Evolutionary conservation across 139 green algal species (phyloP).

Genomic region (Picochlorum sp.): DNA sequence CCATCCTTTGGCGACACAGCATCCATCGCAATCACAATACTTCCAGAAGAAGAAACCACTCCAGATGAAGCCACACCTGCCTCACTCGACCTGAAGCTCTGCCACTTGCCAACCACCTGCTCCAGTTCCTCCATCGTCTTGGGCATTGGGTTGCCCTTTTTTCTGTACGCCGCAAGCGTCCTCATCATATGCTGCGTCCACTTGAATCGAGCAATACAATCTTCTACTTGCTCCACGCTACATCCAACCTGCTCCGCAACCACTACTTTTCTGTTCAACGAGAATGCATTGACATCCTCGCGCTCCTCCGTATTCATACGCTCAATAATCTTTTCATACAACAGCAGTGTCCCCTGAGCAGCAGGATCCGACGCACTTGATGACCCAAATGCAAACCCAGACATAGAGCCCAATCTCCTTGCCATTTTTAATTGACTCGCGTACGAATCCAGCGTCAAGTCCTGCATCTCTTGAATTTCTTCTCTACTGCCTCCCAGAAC

Average conservation of each 20-base stretch:
- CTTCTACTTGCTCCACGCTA: conserved; percentile 10
- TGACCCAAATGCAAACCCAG: conserved; percentile 22
- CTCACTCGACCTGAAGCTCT: conserved; percentile 5
- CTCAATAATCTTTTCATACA: conserved; percentile 28
- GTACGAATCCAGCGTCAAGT: conserved; percentile 12
- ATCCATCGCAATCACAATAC: conserved; percentile 4
- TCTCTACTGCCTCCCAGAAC: conserved; percentile 5
- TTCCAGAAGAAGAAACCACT: not conserved
- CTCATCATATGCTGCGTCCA: conserved; percentile 26
- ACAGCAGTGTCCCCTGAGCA: conserved; percentile 15
- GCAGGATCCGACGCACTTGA: not conserved
- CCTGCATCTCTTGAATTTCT: conserved; percentile 13
- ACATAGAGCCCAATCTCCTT: conserved; percentile 17
- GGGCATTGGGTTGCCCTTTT: conserved; percentile 13
- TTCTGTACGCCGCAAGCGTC: conserved; percentile 5
- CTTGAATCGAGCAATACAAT: conserved; percentile 25
- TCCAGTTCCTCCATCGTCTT: conserved; percentile 16
- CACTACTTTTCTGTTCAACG: not conserved
- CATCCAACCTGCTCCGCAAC: conserved; percentile 15
- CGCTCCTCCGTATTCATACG: conserved; percentile 19
- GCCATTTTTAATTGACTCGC: conserved; percentile 10
- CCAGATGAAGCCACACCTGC: not conserved
- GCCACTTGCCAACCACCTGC: conserved; percentile 16
- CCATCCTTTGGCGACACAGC: conserved; percentile 9
- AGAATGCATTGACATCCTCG: conserved; percentile 14